Conservation (phyloP, 805 yeast genomes). For the Ogataea kodamae region DNA sequence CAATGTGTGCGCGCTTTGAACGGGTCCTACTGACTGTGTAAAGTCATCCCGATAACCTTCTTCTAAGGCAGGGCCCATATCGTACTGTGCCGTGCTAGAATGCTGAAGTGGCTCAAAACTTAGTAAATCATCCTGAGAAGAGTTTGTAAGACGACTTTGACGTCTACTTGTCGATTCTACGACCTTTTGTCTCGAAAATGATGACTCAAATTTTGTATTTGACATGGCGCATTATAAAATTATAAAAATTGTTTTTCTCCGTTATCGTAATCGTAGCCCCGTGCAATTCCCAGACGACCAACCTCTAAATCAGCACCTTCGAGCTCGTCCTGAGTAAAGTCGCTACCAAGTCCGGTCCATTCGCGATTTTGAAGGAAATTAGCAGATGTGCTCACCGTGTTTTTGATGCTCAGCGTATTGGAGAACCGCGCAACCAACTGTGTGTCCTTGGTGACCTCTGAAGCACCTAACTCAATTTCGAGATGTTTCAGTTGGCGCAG, state of each 20-base stretch:
- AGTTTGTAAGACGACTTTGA: conserved; percentile 4
- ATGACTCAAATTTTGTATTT: conserved; percentile 19
- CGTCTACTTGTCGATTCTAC: neutral
- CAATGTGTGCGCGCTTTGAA: conserved; percentile 7
- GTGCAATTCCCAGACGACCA: conserved; percentile 85
- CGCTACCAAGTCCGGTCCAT: conserved; percentile 94
- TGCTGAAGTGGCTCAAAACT: conserved; percentile 1
- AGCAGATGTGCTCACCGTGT: conserved; percentile 89
- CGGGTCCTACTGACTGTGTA: conserved; percentile 3
- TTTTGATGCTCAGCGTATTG: conserved; percentile 58
- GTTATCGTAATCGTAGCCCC: conserved; percentile 64
- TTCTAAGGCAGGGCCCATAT: conserved; percentile 24
- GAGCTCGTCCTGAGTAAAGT: conserved; percentile 43
- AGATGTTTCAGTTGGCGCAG: conserved; percentile 63
- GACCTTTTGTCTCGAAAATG: conserved; percentile 18
- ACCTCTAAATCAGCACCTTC: conserved; percentile 81
- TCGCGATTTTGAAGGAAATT: conserved; percentile 59
- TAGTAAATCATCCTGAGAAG: conserved; percentile 20
- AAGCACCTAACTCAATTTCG: conserved; percentile 47
- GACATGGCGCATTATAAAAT: conserved; percentile 9
- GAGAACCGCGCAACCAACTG: conserved; percentile 56
- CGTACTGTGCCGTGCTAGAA: conserved; percentile 9
- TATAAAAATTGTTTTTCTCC: conserved; percentile 4
- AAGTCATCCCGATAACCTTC: conserved; percentile 18
- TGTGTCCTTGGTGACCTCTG: conserved; percentile 24